These are phyloP conservation scores for Trametes gibbosa DNA, from an alignment of 768 basidiomycete species.

Conservation along the genomic window DNA sequence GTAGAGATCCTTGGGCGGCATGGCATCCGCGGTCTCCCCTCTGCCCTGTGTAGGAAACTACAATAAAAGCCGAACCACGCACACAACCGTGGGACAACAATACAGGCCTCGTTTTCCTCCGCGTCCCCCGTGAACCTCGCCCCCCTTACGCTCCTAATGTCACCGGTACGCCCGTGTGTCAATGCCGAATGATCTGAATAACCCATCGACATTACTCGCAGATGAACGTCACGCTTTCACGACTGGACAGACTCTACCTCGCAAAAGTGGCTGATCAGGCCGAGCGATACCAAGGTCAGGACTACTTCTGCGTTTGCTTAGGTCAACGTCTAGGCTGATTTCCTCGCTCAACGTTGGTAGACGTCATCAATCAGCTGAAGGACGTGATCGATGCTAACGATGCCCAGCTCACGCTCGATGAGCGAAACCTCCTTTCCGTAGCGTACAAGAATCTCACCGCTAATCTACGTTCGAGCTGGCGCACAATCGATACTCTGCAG, in stretches of 20 bases:
- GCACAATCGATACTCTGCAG: slow-evolving; percentile 74
- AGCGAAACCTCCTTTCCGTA: slow-evolving; percentile 84
- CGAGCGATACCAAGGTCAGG: slow-evolving; percentile 83
- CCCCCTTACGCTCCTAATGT: neutral
- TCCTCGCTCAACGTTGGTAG: slow-evolving; percentile 32
- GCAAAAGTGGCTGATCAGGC: slow-evolving; percentile 87
- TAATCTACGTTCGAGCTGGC: slow-evolving; percentile 80
- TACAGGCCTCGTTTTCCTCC: neutral
- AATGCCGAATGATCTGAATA: neutral
- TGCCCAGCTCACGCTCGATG: slow-evolving; percentile 72
- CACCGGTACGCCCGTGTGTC: neutral
- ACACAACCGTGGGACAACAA: neutral
- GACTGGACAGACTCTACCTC: slow-evolving; percentile 49
- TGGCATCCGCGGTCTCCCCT: slow-evolving; percentile 9
- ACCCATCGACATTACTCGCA: neutral
- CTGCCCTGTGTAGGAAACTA: slow-evolving; percentile 13
- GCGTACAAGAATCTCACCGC: slow-evolving; percentile 92
- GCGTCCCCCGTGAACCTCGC: neutral
- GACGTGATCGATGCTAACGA: slow-evolving; percentile 63
- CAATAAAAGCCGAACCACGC: neutral
- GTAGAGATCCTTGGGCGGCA: neutral
- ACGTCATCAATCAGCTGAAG: slow-evolving; percentile 80
- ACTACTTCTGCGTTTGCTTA: neutral
- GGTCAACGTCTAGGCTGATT: neutral
- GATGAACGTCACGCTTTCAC: slow-evolving; percentile 22